Evolutionary conservation across 192 early-diverging fungal species (phyloP), one percentile per base, ranked within the genome.

Genomic region (Backusella macrospora): DNA sequence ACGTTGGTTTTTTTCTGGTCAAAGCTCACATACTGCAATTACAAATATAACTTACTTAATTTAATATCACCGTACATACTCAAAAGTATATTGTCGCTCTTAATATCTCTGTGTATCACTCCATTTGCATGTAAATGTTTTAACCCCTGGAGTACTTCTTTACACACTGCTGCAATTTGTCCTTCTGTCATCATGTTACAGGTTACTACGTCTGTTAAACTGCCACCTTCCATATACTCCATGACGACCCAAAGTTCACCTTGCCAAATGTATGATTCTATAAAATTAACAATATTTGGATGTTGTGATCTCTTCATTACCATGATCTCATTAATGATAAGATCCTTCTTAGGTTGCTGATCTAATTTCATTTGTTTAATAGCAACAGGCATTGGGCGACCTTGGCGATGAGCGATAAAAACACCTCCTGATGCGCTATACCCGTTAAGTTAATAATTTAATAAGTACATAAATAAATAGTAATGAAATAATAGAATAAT

Each of bases 311-410:
- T 90, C 71, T 92, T 92, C 93, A 96, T 94, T 38, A 96, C 90
- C 62, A 93, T 68, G 49, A 96, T 95, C 84, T 96, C 95, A 74
- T 95, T 96, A 83, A 97, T 96, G 73, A 98, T 97, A 68, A 96
- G 80, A 63, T 97, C 97, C 85, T 96, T 96, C 80, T 96, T 96
- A 39, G 96, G 95, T 83, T 98, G 97, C 81, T 94, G 90, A 80
- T 96, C 90, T 49, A 98, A 80, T 70, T 97, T 93, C 94, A 97
- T 98, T 82, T 96, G 95, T 83, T 98, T 98, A 79, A 98, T 96
- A 1, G 96, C 97, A 0, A 97, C 97, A 6, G 84, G 77, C 14
- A 82, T 80, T 40, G 80, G 71, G 21, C 81, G 78, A 21, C 81
- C 80, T 21, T 68, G 65, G 23, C 89, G 88, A 81, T 93, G 88